Percentiles rank a stretch among this genome's conserved stretches.
Conservation (phyloP, 2,329 filamentous ascomycete genomes). For the Clarireedia paspali region DNA sequence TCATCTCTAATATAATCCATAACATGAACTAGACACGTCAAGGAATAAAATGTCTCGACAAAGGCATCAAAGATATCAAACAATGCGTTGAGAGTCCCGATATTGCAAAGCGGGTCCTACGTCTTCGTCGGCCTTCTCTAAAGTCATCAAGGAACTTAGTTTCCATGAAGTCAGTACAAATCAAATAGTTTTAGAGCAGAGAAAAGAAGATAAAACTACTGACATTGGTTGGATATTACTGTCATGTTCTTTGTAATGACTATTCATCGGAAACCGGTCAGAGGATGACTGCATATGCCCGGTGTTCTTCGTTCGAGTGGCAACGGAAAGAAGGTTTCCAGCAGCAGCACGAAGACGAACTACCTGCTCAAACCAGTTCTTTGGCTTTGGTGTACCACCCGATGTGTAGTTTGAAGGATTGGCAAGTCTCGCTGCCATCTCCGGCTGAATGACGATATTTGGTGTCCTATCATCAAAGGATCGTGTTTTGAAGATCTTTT, state of each 20-base stretch:
- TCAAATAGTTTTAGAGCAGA: not conserved
- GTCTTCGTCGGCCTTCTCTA: constrained; percentile 2
- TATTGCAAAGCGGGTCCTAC: not conserved
- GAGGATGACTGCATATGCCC: not conserved
- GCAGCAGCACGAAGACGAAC: not conserved
- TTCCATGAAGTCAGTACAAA: not conserved
- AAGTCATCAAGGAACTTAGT: constrained; percentile 1
- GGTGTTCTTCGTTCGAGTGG: not conserved
- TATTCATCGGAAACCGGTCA: not conserved
- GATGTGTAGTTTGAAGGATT: constrained; percentile 4
- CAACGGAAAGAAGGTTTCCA: not conserved
- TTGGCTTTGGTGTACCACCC: constrained; percentile 3
- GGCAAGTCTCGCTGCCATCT: constrained; percentile 2
- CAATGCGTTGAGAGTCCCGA: not conserved
- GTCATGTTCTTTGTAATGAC: not conserved
- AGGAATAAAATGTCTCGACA: not conserved
- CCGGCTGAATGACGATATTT: constrained; percentile 4
- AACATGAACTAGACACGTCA: not conserved
- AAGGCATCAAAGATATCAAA: not conserved
- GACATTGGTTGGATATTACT: not conserved
- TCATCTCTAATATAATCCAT: too few relatives aligned
- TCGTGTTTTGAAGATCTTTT: constrained; percentile 18
- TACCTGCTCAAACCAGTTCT: constrained; percentile 5
- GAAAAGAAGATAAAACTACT: not conserved
- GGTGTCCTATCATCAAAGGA: constrained; percentile 13